These are phyloP conservation scores for Paecilomyces sp. DNA, from an alignment of 2,329 filamentous ascomycete species.

Conservation along the genomic window DNA sequence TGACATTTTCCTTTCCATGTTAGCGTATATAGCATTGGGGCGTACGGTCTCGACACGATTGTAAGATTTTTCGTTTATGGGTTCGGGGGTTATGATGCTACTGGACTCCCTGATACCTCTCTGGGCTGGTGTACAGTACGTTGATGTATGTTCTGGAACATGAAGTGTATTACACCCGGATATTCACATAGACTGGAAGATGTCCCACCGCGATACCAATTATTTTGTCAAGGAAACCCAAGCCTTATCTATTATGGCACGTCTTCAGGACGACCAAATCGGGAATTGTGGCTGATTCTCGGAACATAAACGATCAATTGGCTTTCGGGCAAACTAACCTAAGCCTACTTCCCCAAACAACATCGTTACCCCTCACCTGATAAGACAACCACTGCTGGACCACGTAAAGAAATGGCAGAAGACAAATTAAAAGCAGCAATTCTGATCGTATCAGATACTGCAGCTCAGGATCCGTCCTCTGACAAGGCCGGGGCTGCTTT, in stretches of 20 bases:
- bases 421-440: slow-evolving; percentile 62
- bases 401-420: slow-evolving; percentile 20
- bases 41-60: slow-evolving; percentile 28
- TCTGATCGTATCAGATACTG: slow-evolving; percentile 86
- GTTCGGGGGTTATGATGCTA: slow-evolving; percentile 18
- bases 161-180: neutral
- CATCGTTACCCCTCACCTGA: slow-evolving; percentile 2
- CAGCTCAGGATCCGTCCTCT: slow-evolving; percentile 66
- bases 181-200: neutral
- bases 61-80: slow-evolving; percentile 16
- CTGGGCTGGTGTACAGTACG: slow-evolving; percentile 14
- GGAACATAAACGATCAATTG: neutral
- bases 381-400: neutral
- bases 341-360: neutral
- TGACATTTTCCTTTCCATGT: slow-evolving; percentile 17
- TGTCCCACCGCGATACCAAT: neutral
- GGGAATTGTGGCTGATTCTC: neutral
- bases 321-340: neutral
- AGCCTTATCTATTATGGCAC: neutral
- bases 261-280: neutral
- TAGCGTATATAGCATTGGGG: slow-evolving; percentile 32
- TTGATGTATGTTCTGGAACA: slow-evolving; percentile 6
- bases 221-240: neutral
- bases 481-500: slow-evolving; percentile 67
- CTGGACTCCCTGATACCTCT: slow-evolving; percentile 12